A percentile compares a stretch with the other conserved stretches of the same genome.
Evolutionary conservation across 116 monocot genomes (phyloP).

Genomic region (Iris pallida): DNA sequence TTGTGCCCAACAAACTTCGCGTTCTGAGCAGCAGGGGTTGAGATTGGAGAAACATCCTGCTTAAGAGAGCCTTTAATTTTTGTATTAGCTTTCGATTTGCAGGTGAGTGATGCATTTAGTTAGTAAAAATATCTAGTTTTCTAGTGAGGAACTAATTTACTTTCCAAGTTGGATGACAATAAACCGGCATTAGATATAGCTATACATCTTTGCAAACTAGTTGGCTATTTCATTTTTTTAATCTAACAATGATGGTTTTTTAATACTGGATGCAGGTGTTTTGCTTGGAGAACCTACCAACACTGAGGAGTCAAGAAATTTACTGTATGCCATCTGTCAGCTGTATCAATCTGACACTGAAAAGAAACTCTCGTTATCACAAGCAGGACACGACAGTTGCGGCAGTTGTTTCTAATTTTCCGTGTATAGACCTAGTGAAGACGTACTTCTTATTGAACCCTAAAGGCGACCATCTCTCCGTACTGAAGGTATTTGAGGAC

Average conservation of each 20-base stretch:
- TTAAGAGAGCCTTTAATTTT: constrained; percentile 74
- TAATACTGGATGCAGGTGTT: constrained; percentile 58
- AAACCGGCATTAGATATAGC: too few relatives aligned
- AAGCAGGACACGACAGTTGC: constrained; percentile 15
- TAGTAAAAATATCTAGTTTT: too few relatives aligned
- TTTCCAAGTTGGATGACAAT: too few relatives aligned
- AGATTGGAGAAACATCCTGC: constrained; percentile 10
- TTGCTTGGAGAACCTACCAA: constrained; percentile 87
- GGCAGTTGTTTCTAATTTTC: constrained; percentile 25
- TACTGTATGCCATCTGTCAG: constrained; percentile 89
- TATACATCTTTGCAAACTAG: too few relatives aligned
- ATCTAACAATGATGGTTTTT: background rate
- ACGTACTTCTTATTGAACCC: constrained; percentile 87
- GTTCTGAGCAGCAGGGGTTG: constrained; percentile 29
- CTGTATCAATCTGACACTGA: constrained; percentile 42
- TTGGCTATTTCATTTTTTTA: background rate
- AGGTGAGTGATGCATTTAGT: constrained; percentile 55
- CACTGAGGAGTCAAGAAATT: constrained; percentile 72
- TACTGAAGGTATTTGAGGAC: constrained; percentile 71
- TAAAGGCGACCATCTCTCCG: constrained; percentile 62
- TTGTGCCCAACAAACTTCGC: too few relatives aligned
- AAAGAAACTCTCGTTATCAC: constrained; percentile 16
- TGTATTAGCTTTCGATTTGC: constrained; percentile 71
- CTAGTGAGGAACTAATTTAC: too few relatives aligned
- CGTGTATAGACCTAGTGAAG: constrained; percentile 49